Evolutionary conservation across 208 protist genomes (phyloP).

Genomic region (Phytomonas sp.): DNA sequence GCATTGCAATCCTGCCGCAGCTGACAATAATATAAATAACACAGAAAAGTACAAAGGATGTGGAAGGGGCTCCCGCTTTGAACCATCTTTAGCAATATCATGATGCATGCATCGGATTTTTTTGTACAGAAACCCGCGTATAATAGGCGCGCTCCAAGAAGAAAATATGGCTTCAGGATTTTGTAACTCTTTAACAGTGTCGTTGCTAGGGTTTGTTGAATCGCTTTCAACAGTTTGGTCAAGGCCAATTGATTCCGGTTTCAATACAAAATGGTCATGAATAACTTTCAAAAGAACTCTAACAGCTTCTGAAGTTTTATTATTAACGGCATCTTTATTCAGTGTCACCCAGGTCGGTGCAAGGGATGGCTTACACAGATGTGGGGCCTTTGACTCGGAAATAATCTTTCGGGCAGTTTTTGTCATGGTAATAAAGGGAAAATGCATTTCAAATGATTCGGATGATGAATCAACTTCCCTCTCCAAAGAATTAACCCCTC

Average conservation of each 20-base stretch:
- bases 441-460: background rate
- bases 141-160: constrained; percentile 23
- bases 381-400: background rate
- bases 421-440: background rate
- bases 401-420: background rate
- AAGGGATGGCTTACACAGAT: constrained; percentile 17
- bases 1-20: constrained; percentile 7
- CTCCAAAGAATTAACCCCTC: background rate
- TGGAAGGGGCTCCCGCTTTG: constrained; percentile 16
- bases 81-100: constrained; percentile 1
- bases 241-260: background rate
- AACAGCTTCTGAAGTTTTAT: constrained; percentile 40
- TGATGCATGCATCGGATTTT: constrained; percentile 13
- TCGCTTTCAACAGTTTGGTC: background rate
- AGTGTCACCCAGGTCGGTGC: constrained; percentile 56
- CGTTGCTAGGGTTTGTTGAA: background rate
- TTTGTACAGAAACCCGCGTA: constrained; percentile 12
- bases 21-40: constrained; percentile 26
- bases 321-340: constrained; percentile 29
- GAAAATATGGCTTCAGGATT: background rate
- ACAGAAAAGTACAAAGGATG: constrained; percentile 47
- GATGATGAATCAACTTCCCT: background rate
- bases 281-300: constrained; percentile 25
- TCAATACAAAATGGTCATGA: constrained; percentile 26
- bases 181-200: background rate